Evolutionary conservation across 2,329 filamentous ascomycete species (phyloP).

Genomic region (Microcyclosporella mali): DNA sequence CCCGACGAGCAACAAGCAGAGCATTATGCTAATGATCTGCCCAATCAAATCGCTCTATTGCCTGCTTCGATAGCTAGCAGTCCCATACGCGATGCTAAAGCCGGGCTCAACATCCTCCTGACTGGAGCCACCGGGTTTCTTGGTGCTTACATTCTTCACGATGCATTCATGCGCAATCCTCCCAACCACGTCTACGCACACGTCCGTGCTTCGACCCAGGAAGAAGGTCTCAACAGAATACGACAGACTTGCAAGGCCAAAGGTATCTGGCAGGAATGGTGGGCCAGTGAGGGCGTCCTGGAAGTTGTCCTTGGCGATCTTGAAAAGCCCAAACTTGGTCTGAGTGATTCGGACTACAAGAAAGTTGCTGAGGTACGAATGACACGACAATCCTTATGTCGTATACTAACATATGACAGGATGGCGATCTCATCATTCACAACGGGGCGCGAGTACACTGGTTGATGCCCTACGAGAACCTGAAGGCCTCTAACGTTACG

Average conservation of each 20-base stretch:
- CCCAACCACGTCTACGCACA: slow-evolving; percentile 63
- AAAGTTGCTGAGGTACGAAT: slow-evolving; percentile 45
- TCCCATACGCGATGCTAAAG: slow-evolving; percentile 21
- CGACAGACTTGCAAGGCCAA: slow-evolving; percentile 65
- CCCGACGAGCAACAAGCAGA: slow-evolving; percentile 47
- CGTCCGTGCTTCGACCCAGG: slow-evolving; percentile 61
- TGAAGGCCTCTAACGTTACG: slow-evolving; percentile 71
- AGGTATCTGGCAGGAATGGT: slow-evolving; percentile 68
- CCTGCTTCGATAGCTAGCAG: slow-evolving; percentile 34
- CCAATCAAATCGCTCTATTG: slow-evolving; percentile 47
- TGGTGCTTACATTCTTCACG: slow-evolving; percentile 70
- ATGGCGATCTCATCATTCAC: slow-evolving; percentile 65
- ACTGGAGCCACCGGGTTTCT: slow-evolving; percentile 90
- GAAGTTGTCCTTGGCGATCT: slow-evolving; percentile 68
- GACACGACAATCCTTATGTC: too few species aligned
- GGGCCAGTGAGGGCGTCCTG: slow-evolving; percentile 53
- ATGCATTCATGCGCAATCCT: slow-evolving; percentile 57
- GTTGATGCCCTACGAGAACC: slow-evolving; percentile 68
- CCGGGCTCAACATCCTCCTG: slow-evolving; percentile 55
- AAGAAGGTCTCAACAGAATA: slow-evolving; percentile 59
- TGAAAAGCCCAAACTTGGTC: slow-evolving; percentile 63
- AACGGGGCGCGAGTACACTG: slow-evolving; percentile 78
- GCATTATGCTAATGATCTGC: slow-evolving; percentile 49
- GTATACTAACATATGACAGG: slow-evolving; percentile 12
- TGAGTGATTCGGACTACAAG: slow-evolving; percentile 62